Base-by-base conservation (phyloP, 306 rosid species). In the Trichosanthes truncata region DNA sequence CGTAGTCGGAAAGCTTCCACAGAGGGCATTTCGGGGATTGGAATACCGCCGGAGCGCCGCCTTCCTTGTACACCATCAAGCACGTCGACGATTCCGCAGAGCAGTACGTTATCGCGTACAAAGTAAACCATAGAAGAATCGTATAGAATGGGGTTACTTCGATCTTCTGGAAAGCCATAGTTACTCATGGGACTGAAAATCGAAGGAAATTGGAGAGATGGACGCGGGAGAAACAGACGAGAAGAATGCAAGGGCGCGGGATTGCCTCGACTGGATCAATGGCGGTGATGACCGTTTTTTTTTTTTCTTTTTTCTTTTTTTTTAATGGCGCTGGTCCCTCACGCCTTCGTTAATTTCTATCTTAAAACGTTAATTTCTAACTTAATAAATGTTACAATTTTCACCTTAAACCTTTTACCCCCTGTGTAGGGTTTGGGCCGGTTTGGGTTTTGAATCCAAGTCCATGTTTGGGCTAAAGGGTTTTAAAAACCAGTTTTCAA, bases 41-140 rank as follows among this genome's bases (percentile, higher is more conserved):
- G 62, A 94, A 89, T 31, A 94, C 98, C 46, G 97, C 97, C 79
- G 95, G 93, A 86, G 98, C 97, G 41, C 98, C 95, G 33, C 98
- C 98, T 59, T 86, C 79, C 59, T 84, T 87, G 89, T 92, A 92
- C 17, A 92, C 91, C 59, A 90, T 86, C 88, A 94, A 80, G 81
- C 98, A 94, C 1, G 92, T 91, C 31, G 97, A 91, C n/a, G 98
- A 88, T 74, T 94, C 97, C 0, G 83, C 89, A 56, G 0, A 23
- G 79, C 78, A 81, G 69, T 56, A 79, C 41, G 79, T 78, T 21
- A 77, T 68, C 23, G 76, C 75, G 48, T 61, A 83, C 23, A 86
- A 43, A 7, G 92, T 82, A 80, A 94, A 53, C 79, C 79, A 33
- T 36, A 76, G 33, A 33, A 76, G 5, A 76, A 76, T 3, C 31